phyloP scores from a whole-genome alignment of 202 grass and related monocot genomes.

The Setaria viridis region DNA sequence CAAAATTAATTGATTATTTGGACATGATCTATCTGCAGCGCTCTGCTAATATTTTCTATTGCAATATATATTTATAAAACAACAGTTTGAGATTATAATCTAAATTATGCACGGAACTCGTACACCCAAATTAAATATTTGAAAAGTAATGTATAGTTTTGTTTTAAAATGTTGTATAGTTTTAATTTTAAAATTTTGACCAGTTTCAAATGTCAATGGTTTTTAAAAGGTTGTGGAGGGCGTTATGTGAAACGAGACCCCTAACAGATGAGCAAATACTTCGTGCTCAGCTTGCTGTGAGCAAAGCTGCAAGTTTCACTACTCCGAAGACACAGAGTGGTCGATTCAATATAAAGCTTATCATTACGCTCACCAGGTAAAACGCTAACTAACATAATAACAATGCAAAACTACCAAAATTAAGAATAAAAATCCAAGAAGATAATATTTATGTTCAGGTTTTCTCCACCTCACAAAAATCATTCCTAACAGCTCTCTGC shows the following conservation, averaged over 20 bases:
- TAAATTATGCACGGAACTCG: not conserved
- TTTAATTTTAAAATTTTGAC: too few species aligned
- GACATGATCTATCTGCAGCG: not conserved
- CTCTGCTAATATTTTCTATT: not conserved
- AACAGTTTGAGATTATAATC: not conserved
- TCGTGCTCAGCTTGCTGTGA: not conserved
- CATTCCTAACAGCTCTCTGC: constrained; percentile 41
- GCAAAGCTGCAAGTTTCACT: too few species aligned
- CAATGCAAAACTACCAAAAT: not conserved
- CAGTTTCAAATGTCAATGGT: too few species aligned
- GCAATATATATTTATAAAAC: not conserved
- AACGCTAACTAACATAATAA: not conserved
- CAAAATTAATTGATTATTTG: not conserved
- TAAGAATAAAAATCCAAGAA: not conserved
- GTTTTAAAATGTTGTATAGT: not conserved
- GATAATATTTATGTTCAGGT: not conserved
- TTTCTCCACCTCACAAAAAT: constrained; percentile 42
- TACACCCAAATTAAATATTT: not conserved
- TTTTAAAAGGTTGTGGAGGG: not conserved
- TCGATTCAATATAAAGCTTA: not conserved
- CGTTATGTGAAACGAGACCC: not conserved
- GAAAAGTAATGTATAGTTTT: not conserved
- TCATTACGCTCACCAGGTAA: not conserved
- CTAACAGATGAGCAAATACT: not conserved
- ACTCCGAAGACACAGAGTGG: not conserved